Conservation (phyloP, 2,329 filamentous ascomycete genomes). For the Penicillium sp. region DNA sequence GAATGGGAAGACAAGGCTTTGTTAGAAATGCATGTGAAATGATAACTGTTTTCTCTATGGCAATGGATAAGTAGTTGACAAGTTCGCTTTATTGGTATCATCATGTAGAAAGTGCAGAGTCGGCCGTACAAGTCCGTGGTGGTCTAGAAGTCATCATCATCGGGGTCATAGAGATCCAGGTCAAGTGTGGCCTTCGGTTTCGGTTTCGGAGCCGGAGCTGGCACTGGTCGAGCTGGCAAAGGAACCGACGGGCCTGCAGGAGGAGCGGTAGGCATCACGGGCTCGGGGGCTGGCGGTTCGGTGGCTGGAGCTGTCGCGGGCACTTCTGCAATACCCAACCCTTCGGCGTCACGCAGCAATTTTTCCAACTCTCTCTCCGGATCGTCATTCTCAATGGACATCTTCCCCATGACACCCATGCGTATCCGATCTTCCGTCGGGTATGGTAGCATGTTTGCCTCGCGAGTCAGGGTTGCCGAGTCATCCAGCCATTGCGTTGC, state of each 20-base stretch:
- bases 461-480: conserved; percentile 35
- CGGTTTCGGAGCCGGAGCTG: conserved; percentile 24
- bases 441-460: conserved; percentile 40
- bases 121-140: not conserved
- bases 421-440: conserved; percentile 42
- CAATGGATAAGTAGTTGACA: not conserved
- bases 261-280: conserved; percentile 29
- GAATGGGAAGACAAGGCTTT: too few species aligned
- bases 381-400: conserved; percentile 46
- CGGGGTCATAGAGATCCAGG: conserved; percentile 42
- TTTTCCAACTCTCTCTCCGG: conserved; percentile 45
- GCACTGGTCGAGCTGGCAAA: conserved; percentile 7
- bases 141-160: conserved; percentile 39
- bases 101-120: conserved; percentile 9
- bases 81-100: conserved; percentile 16
- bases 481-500: conserved; percentile 39
- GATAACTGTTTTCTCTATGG: too few species aligned
- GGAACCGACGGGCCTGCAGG: conserved; percentile 24
- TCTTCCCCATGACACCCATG: conserved; percentile 41
- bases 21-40: too few species aligned
- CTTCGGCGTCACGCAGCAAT: conserved; percentile 49
- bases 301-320: conserved; percentile 34
- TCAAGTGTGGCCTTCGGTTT: conserved; percentile 39
- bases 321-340: conserved; percentile 44
- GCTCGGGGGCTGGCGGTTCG: conserved; percentile 30